These are phyloP conservation scores for Septoria petroselini DNA, from an alignment of 2,329 filamentous ascomycete genomes.

Conservation along the genomic window DNA sequence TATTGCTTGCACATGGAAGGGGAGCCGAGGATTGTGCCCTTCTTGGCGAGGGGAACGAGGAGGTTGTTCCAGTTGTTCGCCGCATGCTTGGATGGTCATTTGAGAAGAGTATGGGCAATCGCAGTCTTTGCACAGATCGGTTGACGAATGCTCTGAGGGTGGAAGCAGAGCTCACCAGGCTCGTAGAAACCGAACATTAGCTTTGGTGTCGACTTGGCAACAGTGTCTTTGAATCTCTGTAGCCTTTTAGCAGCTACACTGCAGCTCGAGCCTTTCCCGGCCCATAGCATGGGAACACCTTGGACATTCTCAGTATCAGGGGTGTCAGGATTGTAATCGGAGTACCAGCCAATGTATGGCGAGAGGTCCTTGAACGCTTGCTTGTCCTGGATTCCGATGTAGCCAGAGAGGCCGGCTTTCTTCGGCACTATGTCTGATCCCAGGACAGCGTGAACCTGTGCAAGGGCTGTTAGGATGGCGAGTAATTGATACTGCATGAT, in stretches of 20 bases:
- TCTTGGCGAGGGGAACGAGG: conserved; percentile 28
- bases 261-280: conserved; percentile 22
- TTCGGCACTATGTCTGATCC: conserved; percentile 6
- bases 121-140: conserved; percentile 23
- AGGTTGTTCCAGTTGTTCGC: conserved; percentile 28
- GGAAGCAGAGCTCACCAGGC: conserved; percentile 8
- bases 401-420: conserved; percentile 34
- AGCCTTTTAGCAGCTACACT: conserved; percentile 16
- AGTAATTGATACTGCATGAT: background rate
- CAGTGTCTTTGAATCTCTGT: conserved; percentile 9
- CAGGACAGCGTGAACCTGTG: background rate
- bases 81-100: conserved; percentile 26
- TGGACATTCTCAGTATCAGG: conserved; percentile 22
- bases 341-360: conserved; percentile 33
- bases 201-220: conserved; percentile 18
- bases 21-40: conserved; percentile 31
- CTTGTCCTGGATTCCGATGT: conserved; percentile 24
- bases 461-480: background rate
- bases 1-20: conserved; percentile 33
- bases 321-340: conserved; percentile 32
- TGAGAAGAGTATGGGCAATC: conserved; percentile 20
- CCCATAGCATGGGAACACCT: conserved; percentile 29
- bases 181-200: conserved; percentile 38
- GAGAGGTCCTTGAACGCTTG: conserved; percentile 23
- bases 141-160: too few species aligned